Evolutionary conservation across 257 asterid species (phyloP).

Genomic region (Lantana camara): DNA sequence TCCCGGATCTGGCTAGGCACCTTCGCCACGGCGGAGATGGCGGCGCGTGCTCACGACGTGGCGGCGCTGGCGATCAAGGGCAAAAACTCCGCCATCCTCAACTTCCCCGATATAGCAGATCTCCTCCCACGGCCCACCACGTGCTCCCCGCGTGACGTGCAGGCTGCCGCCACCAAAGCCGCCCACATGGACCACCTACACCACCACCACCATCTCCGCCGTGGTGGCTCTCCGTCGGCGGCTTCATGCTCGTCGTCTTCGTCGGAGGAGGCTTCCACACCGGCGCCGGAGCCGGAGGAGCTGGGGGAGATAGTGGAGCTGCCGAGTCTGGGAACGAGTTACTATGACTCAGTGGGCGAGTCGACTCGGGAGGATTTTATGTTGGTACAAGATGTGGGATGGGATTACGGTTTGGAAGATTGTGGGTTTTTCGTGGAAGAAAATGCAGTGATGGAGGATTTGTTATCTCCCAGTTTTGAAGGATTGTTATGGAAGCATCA

Average conservation of each 20-base stretch:
- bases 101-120: constrained; percentile 56
- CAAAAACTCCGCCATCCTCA: constrained; percentile 50
- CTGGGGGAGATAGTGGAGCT: constrained; percentile 62
- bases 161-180: constrained; percentile 68
- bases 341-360: constrained; percentile 37
- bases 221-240: constrained; percentile 8
- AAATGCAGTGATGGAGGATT: constrained; percentile 29
- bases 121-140: constrained; percentile 59
- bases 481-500: constrained; percentile 48
- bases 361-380: constrained; percentile 29
- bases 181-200: constrained; percentile 59
- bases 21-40: constrained; percentile 67
- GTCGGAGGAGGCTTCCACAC: constrained; percentile 1
- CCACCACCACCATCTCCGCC: neutral
- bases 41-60: constrained; percentile 77
- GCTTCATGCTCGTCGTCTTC: constrained; percentile 25
- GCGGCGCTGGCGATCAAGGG: constrained; percentile 75
- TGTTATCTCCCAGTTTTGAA: constrained; percentile 43
- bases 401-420: constrained; percentile 54
- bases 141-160: constrained; percentile 70
- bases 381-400: constrained; percentile 37
- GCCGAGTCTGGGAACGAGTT: constrained; percentile 51
- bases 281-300: constrained; percentile 40
- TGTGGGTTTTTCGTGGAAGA: constrained; percentile 48
- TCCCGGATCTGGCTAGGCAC: constrained; percentile 83